Evolutionary conservation across 1,284 basidiomycete species (phyloP), one percentile per base, ranked within the genome.

Genomic region (Gomphus sp.): DNA sequence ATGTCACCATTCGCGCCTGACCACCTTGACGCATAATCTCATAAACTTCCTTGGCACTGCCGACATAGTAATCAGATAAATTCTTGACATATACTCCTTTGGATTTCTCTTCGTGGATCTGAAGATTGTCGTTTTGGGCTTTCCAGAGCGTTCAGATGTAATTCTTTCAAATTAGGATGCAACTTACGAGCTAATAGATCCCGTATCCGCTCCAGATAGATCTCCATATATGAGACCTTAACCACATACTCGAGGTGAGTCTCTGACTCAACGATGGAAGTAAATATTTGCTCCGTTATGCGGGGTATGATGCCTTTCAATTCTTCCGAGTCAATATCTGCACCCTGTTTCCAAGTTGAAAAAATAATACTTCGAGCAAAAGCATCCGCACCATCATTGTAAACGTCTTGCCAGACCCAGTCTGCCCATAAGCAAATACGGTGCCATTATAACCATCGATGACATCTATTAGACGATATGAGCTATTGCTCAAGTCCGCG

Each of bases 191-290:
- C 90, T 59, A 99, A 81, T 61, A 99, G 74, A 80, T 99, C 97
- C 60, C 96, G 84, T 66, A 99, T 95, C 64, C 88, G 85, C 74
- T 99, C 97, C 70, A 99, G 83, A 75, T 99, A 99, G 65, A 99
- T 99, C 73, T 99, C 97, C 94, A 99, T 98, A 73, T 99, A 99
- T 41, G 94, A 98, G 58, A 99, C 97, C 76, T 99, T 99, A 72
- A 99, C 97, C 60, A 98, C 85, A 72, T 99, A 99, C 73, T 99
- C 97, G 63, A 99, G 78, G 70, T 93, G 92, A 45, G 92, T 83
- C 66, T 98, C 96, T 59, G 95, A 97, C 66, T 92, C 85, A 64
- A 97, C 87, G 71, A 99, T 99, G 58, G 93, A 94, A 63, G 94
- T 90, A 71, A 99, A 99, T 71, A 99, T 98, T 73, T 99, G 96